These are phyloP conservation scores for Daldinia loculata DNA, from an alignment of 495 filamentous ascomycete species.

Conservation along the genomic window DNA sequence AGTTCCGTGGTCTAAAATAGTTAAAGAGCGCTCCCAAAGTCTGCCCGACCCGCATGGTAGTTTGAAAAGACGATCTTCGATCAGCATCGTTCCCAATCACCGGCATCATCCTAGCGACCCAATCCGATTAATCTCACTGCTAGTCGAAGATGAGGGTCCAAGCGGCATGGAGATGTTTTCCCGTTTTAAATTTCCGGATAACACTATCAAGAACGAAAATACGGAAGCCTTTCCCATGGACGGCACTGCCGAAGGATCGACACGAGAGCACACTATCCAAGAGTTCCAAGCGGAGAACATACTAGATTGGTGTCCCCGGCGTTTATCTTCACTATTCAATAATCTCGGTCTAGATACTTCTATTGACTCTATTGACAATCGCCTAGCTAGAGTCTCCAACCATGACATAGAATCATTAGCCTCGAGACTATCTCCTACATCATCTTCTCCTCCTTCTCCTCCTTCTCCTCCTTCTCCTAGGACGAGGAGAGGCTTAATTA, in stretches of 20 bases:
- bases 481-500: conserved; percentile 3
- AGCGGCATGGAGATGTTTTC: conserved; percentile 17
- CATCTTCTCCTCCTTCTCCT: conserved; percentile 34
- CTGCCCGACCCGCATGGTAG: conserved; percentile 48
- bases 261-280: not conserved
- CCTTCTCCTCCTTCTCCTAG: conserved; percentile 33
- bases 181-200: conserved; percentile 37
- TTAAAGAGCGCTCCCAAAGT: conserved; percentile 49
- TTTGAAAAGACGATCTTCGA: conserved; percentile 39
- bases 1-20: conserved; percentile 23
- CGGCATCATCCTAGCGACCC: conserved; percentile 25
- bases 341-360: conserved; percentile 41
- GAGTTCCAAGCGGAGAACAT: conserved; percentile 20
- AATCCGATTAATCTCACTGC: conserved; percentile 7
- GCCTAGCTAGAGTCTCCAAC: conserved; percentile 9
- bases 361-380: conserved; percentile 30
- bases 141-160: conserved; percentile 5
- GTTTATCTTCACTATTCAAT: conserved; percentile 40
- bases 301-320: conserved; percentile 43
- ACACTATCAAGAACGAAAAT: conserved; percentile 19
- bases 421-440: conserved; percentile 16
- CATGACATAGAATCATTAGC: not conserved
- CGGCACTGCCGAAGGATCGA: not conserved
- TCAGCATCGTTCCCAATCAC: conserved; percentile 22
- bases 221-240: not conserved